phyloP scores from a whole-genome alignment of 2,329 filamentous ascomycete genomes.

The Amauroascus niger region DNA sequence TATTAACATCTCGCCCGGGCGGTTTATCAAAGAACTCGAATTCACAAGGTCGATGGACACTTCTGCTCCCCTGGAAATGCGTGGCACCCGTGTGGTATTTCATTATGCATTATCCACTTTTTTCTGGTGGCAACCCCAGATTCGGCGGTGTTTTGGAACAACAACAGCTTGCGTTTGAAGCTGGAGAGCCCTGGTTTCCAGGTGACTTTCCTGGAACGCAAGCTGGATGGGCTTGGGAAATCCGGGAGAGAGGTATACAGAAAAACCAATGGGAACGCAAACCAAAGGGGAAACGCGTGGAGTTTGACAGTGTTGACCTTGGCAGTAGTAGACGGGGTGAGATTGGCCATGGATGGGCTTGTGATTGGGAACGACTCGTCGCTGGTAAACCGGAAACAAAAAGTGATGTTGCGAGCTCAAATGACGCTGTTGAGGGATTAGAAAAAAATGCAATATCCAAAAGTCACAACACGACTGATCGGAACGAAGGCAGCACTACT shows the following conservation, averaged over 20 bases:
- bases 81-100: conserved; percentile 77
- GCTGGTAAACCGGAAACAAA: conserved; percentile 20
- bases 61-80: conserved; percentile 85
- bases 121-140: conserved; percentile 66
- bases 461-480: background rate
- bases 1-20: conserved; percentile 51
- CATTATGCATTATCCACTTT: conserved; percentile 71
- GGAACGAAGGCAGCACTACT: background rate
- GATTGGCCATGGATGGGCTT: conserved; percentile 69
- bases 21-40: conserved; percentile 33
- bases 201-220: conserved; percentile 71
- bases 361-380: conserved; percentile 70
- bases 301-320: conserved; percentile 65
- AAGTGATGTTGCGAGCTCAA: background rate
- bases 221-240: conserved; percentile 70
- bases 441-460: background rate
- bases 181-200: conserved; percentile 70
- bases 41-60: conserved; percentile 63
- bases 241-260: conserved; percentile 51
- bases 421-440: background rate
- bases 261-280: conserved; percentile 61
- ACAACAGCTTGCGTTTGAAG: conserved; percentile 73
- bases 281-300: conserved; percentile 70
- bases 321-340: conserved; percentile 69
- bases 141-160: conserved; percentile 75